phyloP scores from a whole-genome alignment of 1,139 yeast genomes.

The Pneumocystis jirovecii region DNA sequence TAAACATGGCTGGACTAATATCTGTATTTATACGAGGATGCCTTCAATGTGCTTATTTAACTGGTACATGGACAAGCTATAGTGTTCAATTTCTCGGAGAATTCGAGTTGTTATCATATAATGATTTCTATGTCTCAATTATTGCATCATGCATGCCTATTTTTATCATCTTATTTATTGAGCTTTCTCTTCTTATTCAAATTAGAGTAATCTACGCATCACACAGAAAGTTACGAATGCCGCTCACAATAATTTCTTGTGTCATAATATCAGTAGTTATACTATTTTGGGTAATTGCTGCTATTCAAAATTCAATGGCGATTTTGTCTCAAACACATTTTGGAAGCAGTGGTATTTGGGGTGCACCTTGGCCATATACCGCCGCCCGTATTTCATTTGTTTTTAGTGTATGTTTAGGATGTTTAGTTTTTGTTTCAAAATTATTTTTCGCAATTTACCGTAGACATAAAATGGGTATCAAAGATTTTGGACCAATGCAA shows the following conservation, averaged over 20 bases:
- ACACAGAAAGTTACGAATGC: slow-evolving; percentile 32
- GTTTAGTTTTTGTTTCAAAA: slow-evolving; percentile 45
- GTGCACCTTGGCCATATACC: slow-evolving; percentile 19
- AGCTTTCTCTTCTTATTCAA: slow-evolving; percentile 55
- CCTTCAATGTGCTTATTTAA: not conserved
- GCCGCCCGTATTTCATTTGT: slow-evolving; percentile 45
- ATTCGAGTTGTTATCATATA: slow-evolving; percentile 23
- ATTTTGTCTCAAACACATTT: not conserved
- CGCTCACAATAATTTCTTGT: slow-evolving; percentile 30
- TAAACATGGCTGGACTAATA: slow-evolving; percentile 34
- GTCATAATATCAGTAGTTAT: slow-evolving; percentile 37
- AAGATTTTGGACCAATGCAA: slow-evolving; percentile 70
- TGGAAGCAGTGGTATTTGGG: slow-evolving; percentile 15
- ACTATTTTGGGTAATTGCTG: slow-evolving; percentile 39
- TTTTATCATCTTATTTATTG: slow-evolving; percentile 43
- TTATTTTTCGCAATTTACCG: slow-evolving; percentile 51
- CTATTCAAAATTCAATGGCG: slow-evolving; percentile 22
- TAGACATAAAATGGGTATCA: slow-evolving; percentile 60
- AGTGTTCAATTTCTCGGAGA: slow-evolving; percentile 38
- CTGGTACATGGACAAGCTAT: slow-evolving; percentile 31
- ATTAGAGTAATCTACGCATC: slow-evolving; percentile 49
- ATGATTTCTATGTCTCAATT: slow-evolving; percentile 33
- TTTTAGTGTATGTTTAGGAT: slow-evolving; percentile 48
- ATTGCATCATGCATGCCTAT: slow-evolving; percentile 49
- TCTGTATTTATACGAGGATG: not conserved